phyloP scores from a whole-genome alignment of 257 asterid genomes.

The Verbena officinalis region DNA sequence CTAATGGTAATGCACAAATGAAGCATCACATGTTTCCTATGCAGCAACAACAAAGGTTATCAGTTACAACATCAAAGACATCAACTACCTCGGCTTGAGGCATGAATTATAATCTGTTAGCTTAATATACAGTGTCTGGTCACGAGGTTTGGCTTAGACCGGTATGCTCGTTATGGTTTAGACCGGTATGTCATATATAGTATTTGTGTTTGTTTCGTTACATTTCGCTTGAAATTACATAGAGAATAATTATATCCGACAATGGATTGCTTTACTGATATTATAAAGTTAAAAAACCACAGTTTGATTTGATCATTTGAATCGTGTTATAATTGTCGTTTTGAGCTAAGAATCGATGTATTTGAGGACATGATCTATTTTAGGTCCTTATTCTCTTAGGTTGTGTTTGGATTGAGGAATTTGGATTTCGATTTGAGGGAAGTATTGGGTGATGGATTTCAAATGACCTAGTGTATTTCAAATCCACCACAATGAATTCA shows the following conservation, averaged over 20 bases:
- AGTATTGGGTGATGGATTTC: too few relatives aligned
- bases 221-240: slow-evolving; percentile 23
- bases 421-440: too few relatives aligned
- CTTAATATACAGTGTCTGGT: slow-evolving; percentile 22
- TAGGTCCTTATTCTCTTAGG: too few relatives aligned
- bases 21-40: slow-evolving; percentile 57
- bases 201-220: slow-evolving; percentile 19
- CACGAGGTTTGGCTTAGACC: slow-evolving; percentile 21
- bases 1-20: slow-evolving; percentile 39
- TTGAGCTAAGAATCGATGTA: too few relatives aligned
- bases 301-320: slow-evolving; percentile 32
- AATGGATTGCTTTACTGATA: slow-evolving; percentile 23
- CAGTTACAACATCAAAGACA: slow-evolving; percentile 38
- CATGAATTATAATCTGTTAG: slow-evolving; percentile 11
- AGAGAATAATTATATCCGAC: slow-evolving; percentile 24
- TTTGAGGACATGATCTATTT: too few relatives aligned
- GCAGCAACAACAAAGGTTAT: slow-evolving; percentile 47
- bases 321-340: slow-evolving; percentile 1
- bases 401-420: too few relatives aligned
- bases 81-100: slow-evolving; percentile 32
- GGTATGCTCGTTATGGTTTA: slow-evolving; percentile 22
- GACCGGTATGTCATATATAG: slow-evolving; percentile 25
- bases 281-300: slow-evolving; percentile 26
- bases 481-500: too few relatives aligned
- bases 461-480: too few relatives aligned